Percentiles rank a stretch among this genome's conserved stretches.
Conservation (phyloP, 2,329 filamentous ascomycete genomes). For the Epichloe uncinata region DNA sequence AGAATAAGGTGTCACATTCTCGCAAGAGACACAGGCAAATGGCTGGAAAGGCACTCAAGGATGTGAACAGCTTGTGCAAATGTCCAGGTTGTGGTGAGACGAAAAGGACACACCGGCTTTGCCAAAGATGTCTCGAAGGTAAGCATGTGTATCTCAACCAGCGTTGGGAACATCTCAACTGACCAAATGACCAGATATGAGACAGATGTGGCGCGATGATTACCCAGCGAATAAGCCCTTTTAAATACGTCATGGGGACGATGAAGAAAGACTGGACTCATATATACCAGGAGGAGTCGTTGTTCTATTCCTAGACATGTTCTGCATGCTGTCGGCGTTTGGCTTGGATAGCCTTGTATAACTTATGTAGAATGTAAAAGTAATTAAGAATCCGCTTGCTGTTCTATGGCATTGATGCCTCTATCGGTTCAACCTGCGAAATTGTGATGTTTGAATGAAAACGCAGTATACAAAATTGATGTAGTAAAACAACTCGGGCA, state of each 20-base stretch:
- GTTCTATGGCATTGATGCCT: neutral
- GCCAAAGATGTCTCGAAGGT: constrained; percentile 78
- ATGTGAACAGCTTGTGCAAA: constrained; percentile 73
- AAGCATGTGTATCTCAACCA: constrained; percentile 20
- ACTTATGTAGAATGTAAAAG: constrained; percentile 9
- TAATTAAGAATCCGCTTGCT: neutral
- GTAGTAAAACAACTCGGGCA: neutral
- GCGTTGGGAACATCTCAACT: neutral
- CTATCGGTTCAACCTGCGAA: neutral
- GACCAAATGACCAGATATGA: constrained; percentile 26
- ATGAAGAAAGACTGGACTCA: constrained; percentile 6
- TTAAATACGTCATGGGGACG: constrained; percentile 9
- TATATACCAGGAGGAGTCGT: constrained; percentile 18
- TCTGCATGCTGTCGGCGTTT: constrained; percentile 23
- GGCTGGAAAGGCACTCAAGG: constrained; percentile 89
- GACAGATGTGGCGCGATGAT: constrained; percentile 29
- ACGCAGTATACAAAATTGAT: neutral
- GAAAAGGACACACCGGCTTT: constrained; percentile 82
- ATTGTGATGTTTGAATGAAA: neutral
- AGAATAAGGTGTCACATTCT: constrained; percentile 97
- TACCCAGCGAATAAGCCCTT: constrained; percentile 22
- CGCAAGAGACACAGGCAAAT: constrained; percentile 89
- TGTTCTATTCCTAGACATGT: constrained; percentile 16
- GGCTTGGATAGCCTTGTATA: constrained; percentile 19
- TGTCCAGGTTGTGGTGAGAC: constrained; percentile 79